Percentiles rank a stretch among this genome's conserved stretches.
Evolutionary conservation across 1,284 basidiomycete species (phyloP).

Genomic region (Grifola frondosa): DNA sequence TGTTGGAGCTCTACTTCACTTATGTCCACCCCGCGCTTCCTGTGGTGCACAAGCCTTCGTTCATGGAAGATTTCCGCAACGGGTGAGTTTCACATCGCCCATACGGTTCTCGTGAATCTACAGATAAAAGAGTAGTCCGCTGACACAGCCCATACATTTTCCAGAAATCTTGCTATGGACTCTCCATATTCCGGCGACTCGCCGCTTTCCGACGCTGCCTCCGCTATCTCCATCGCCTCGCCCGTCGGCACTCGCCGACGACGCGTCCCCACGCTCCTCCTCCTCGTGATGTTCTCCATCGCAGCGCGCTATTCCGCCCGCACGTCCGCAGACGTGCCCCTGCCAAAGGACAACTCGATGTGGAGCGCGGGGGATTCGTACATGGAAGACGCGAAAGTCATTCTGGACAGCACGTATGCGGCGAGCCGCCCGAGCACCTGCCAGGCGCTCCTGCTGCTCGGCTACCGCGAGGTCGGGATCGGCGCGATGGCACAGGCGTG

Average conservation of each 20-base stretch:
- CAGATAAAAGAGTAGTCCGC: not conserved
- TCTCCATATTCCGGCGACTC: slow-evolving; percentile 28
- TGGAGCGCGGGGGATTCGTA: slow-evolving; percentile 82
- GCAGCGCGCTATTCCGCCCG: slow-evolving; percentile 63
- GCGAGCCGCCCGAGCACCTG: slow-evolving; percentile 66
- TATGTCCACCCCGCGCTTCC: slow-evolving; percentile 78
- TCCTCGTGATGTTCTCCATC: slow-evolving; percentile 77
- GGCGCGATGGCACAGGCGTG: slow-evolving; percentile 87
- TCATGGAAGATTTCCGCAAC: slow-evolving; percentile 58
- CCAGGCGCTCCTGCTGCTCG: slow-evolving; percentile 77
- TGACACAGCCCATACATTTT: no score
- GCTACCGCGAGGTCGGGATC: slow-evolving; percentile 82
- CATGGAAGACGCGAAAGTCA: slow-evolving; percentile 63
- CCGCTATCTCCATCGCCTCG: slow-evolving; percentile 32
- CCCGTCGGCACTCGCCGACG: slow-evolving; percentile 41
- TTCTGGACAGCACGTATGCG: slow-evolving; percentile 69
- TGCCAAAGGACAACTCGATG: slow-evolving; percentile 59
- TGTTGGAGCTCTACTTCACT: slow-evolving; percentile 75
- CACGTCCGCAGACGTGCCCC: slow-evolving; percentile 32
- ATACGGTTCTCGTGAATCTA: not conserved
- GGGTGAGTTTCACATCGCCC: slow-evolving; percentile 25
- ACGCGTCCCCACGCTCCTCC: slow-evolving; percentile 63
- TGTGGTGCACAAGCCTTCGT: slow-evolving; percentile 67
- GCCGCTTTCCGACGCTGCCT: slow-evolving; percentile 33
- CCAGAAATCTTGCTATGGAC: slow-evolving; percentile 19